Conservation (phyloP, 164 flowering plant genomes). For the Amborella trichopoda region DNA sequence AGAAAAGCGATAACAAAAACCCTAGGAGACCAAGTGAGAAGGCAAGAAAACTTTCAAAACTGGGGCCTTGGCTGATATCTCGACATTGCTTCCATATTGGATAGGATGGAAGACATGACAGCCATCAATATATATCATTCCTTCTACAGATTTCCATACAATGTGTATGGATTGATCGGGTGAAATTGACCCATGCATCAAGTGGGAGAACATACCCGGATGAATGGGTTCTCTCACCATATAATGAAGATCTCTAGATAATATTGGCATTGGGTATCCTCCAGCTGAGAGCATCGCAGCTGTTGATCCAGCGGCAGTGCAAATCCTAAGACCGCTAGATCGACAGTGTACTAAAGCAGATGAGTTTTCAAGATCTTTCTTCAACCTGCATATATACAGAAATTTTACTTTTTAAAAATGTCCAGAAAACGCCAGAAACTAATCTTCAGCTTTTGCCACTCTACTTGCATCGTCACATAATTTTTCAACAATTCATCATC, state of each 20-base stretch:
- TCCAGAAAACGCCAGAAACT: too few species aligned
- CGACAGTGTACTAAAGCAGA: conserved; percentile 41
- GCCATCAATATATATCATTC: conserved; percentile 72
- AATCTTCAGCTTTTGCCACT: too few species aligned
- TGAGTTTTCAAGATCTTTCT: conserved; percentile 18
- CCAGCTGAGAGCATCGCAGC: conserved; percentile 97
- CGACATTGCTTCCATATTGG: conserved; percentile 47
- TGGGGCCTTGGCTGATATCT: conserved; percentile 65
- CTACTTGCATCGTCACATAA: too few species aligned
- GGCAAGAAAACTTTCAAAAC: conserved; percentile 60
- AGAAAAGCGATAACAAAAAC: too few species aligned
- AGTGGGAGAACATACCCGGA: conserved; percentile 24
- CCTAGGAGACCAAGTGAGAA: conserved; percentile 25
- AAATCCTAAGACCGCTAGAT: conserved; percentile 88
- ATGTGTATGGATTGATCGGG: conserved; percentile 49
- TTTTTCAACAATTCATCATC: too few species aligned
- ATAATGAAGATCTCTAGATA: conserved; percentile 66
- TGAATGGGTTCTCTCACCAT: conserved; percentile 90
- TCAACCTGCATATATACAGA: conserved; percentile 31
- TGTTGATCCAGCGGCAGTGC: conserved; percentile 90
- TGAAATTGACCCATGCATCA: conserved; percentile 56
- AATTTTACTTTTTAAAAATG: too few species aligned
- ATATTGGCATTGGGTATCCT: conserved; percentile 63
- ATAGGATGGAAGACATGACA: conserved; percentile 38
- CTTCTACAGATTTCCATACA: conserved; percentile 57